Base-by-base conservation (phyloP, 768 basidiomycete species). In the Atractiella rhizophila region DNA sequence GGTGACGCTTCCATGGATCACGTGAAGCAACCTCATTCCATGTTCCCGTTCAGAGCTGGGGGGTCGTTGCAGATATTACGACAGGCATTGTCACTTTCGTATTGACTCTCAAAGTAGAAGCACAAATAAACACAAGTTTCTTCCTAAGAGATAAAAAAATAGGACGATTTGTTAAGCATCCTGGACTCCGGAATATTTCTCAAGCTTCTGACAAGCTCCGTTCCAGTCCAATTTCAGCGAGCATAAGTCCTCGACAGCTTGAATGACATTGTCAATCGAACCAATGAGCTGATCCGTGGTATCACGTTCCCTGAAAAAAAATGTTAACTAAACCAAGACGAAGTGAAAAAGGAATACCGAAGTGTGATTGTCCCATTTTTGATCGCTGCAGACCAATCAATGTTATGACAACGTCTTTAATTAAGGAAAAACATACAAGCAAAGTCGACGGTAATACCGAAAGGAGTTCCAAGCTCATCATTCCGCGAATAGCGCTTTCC, bases 391-490 rank as follows among this genome's bases (percentile, higher is more conserved):
- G 19, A 18, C 21, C 18, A 21, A 29, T 40, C 16, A 40, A n/a
- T 24, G 18, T 9, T 13, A 34, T 38, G n/a, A 9, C 18, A 3
- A 28, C n/a, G 18, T 23, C 7, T 25, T 29, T 20, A 32, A 19
- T 42, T 27, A 18, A 19, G 11, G 4, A n/a, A 37, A 18, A 33
- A 63, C 70, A 54, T 50, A 76, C 74, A 73, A 5, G 86, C 91
- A 62, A 96, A 94, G 60, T 94, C 88, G 42, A 96, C 67, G 2
- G 91, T 98, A 43, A 88, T 67, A 37, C 88, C 91, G 59, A 76
- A 98, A 2, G 91, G 91, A 24, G 91, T 96, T 48, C 91, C 91
- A 33, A 98, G 69, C 62, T 96, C 91, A 61, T 98, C 91, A 61
- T 96, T 98, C 44, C 91, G 71, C 11, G 91, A 73, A 61, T 96